A percentile compares a stretch with the other conserved stretches of the same genome.
These are phyloP conservation scores for Dendrocalamus sinicus DNA, from an alignment of 176 grass and related monocot species.

Conservation along the genomic window DNA sequence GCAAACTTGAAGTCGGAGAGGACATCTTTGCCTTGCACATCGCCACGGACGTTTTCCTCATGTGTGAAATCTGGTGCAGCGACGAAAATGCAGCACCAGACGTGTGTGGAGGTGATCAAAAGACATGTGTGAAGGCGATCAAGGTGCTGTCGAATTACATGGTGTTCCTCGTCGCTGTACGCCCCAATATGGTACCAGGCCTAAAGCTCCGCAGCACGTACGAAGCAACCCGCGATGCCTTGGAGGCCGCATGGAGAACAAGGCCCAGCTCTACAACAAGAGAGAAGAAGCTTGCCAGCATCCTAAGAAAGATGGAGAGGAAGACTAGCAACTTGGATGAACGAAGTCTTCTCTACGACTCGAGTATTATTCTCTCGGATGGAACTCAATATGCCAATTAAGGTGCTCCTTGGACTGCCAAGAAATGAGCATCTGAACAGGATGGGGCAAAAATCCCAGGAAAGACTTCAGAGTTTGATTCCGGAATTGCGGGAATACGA, in stretches of 20 bases:
- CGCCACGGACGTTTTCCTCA: not conserved
- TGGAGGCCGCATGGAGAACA: not conserved
- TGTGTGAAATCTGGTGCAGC: not conserved
- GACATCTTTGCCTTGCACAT: not conserved
- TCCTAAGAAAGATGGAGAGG: not conserved
- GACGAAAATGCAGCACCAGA: not conserved
- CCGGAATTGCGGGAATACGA: too few species aligned
- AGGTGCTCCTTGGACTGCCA: not conserved
- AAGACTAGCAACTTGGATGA: too few species aligned
- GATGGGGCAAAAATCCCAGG: not conserved
- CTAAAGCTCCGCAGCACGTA: not conserved
- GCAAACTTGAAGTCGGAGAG: not conserved
- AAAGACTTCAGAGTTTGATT: not conserved
- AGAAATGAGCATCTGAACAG: too few species aligned
- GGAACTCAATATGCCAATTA: not conserved
- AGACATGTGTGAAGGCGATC: too few species aligned
- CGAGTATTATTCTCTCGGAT: too few species aligned
- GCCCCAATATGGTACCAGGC: slow-evolving; percentile 15
- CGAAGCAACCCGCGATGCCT: not conserved
- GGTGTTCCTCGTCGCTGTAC: not conserved
- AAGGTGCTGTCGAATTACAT: not conserved
- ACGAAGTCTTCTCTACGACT: too few species aligned
- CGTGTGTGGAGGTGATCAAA: too few species aligned
- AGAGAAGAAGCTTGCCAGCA: too few species aligned
- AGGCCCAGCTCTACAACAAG: not conserved